Base-by-base conservation (phyloP, 208 protist species). In the Trypanosoma boissoni region DNA sequence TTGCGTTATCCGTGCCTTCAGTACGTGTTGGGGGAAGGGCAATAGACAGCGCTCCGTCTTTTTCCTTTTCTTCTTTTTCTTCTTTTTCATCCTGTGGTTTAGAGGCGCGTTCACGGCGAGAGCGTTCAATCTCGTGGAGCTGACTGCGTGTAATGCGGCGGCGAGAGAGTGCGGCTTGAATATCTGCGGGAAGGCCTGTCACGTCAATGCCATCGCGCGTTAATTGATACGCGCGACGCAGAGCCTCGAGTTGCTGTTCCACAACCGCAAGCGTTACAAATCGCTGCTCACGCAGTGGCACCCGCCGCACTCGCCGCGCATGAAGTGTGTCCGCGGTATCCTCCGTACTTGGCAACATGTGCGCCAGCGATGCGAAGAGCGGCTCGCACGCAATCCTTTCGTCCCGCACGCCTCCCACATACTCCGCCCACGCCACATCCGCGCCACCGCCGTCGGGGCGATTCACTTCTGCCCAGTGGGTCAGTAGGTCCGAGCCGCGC, bases 181-280 rank as follows among this genome's bases (percentile, higher is more conserved):
- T 61, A 16, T 86, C 77, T 0, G 49, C 36, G 3, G 67, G 60
- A 16, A 95, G 72, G 2, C 82, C 88, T 2, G 80, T 91, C 20
- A 92, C 80, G 49, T 92, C 82, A 67, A 92, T 95, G 18, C 84
- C 88, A 44, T 92, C 84, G 9, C 55, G 43, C 10, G 84, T 92
- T 64, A 68, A 76, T 14, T 53, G 56, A 42, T 76, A 74, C 34
- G 74, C 70, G 16, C 49, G 54, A 26, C 73, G 72, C 12, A 94
- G 56, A 26, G 63, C 50, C 16, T 78, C 72, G 23, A 94, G 72
- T 68, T 92, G 82, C 55, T 71, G 51, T 58, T 88, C 82, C 59
- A 94, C 58, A 52, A 80, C 68, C 16, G 77, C 68, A 3, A 91
- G 48, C 7, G 84, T 54, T 9, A 90, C 79, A 48, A 87, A 74